These are phyloP conservation scores for Lecanicillium sp. DNA, from an alignment of 2,329 filamentous ascomycete species.

Conservation along the genomic window DNA sequence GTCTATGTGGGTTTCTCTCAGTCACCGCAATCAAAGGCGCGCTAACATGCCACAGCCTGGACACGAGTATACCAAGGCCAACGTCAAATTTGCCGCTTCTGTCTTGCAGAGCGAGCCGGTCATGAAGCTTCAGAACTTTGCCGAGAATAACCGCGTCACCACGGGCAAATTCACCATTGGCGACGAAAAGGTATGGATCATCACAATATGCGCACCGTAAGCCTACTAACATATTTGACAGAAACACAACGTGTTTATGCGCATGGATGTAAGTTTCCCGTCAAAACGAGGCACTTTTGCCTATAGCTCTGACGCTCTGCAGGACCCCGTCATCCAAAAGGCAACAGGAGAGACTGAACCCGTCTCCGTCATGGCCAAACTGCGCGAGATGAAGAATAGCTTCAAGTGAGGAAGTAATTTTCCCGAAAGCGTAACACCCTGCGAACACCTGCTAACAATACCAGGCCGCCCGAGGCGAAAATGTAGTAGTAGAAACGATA, in stretches of 20 bases:
- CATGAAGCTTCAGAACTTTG: conserved; percentile 68
- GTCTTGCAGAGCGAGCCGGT: conserved; percentile 69
- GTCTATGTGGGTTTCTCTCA: conserved; percentile 63
- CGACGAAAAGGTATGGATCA: conserved; percentile 72
- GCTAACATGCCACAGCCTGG: conserved; percentile 54
- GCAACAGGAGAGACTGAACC: conserved; percentile 73
- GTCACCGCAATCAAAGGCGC: too few relatives aligned
- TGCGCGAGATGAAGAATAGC: conserved; percentile 87
- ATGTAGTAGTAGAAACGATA: conserved; percentile 14
- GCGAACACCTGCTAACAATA: background rate
- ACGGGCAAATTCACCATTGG: conserved; percentile 95
- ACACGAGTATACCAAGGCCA: conserved; percentile 96
- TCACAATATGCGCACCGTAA: background rate
- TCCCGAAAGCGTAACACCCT: background rate
- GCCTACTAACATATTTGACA: conserved; percentile 23
- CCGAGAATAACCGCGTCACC: conserved; percentile 73
- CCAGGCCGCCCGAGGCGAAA: conserved; percentile 19
- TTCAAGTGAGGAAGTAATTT: conserved; percentile 45
- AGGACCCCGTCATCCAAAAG: conserved; percentile 80
- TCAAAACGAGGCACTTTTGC: background rate
- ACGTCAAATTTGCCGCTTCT: conserved; percentile 78
- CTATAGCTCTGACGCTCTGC: background rate
- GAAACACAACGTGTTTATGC: conserved; percentile 97
- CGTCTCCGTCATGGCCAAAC: conserved; percentile 72
- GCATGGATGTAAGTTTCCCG: conserved; percentile 57